Percentiles rank a stretch among this genome's conserved stretches.
These are phyloP conservation scores for Phoma herbarum DNA, from an alignment of 2,329 filamentous ascomycete genomes.

Conservation along the genomic window DNA sequence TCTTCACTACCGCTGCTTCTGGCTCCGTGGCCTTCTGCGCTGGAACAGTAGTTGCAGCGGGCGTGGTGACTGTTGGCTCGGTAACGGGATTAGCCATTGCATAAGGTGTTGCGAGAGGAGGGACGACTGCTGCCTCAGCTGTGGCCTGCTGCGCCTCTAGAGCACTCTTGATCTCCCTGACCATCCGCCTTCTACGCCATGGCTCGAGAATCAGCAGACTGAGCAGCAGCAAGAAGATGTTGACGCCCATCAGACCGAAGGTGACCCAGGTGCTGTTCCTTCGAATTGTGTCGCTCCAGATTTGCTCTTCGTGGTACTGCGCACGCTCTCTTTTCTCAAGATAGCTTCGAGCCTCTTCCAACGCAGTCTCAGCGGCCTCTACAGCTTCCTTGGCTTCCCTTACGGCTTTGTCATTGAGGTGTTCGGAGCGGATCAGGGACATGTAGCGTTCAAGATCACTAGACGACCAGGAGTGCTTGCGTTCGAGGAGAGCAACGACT, in stretches of 20 bases:
- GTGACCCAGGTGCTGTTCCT: constrained; percentile 98
- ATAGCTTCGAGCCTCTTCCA: constrained; percentile 78
- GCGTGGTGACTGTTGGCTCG: neutral
- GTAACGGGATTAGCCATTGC: constrained; percentile 4
- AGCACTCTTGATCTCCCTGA: constrained; percentile 70
- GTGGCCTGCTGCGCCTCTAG: constrained; percentile 45
- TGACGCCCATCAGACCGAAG: constrained; percentile 97
- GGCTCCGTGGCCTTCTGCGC: constrained; percentile 18
- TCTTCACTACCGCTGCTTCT: constrained; percentile 34
- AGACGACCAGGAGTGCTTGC: constrained; percentile 91
- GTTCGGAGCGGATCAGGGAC: constrained; percentile 87
- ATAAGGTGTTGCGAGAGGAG: constrained; percentile 10
- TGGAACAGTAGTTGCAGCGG: neutral
- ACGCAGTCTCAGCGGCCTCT: constrained; percentile 76
- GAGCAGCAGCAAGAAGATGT: constrained; percentile 85
- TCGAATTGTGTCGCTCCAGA: constrained; percentile 97
- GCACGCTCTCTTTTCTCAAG: constrained; percentile 85
- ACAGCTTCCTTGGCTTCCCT: constrained; percentile 74
- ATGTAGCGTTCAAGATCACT: constrained; percentile 94
- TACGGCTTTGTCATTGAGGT: constrained; percentile 89
- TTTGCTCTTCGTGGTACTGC: constrained; percentile 98
- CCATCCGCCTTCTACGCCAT: constrained; percentile 82
- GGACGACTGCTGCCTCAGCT: constrained; percentile 22
- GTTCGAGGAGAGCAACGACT: constrained; percentile 90
- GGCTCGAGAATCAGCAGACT: constrained; percentile 92